These are phyloP conservation scores for Pseudogymnoascus sp. DNA, from an alignment of 2,329 filamentous ascomycete species.

Conservation along the genomic window DNA sequence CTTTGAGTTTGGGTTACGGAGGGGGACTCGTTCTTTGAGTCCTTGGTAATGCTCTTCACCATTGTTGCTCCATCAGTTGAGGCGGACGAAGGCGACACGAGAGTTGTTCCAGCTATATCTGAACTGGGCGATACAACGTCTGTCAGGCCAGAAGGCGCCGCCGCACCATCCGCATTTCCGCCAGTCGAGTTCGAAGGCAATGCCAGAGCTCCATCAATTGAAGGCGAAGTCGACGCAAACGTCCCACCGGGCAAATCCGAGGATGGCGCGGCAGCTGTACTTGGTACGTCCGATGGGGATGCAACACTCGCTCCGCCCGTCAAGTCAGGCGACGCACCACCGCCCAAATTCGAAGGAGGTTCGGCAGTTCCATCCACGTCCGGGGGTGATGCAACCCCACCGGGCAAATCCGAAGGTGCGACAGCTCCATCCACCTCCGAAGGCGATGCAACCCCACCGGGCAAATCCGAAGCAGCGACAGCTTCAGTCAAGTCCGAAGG, in stretches of 20 bases:
- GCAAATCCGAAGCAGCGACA: neutral
- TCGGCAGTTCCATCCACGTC: neutral
- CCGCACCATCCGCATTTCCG: neutral
- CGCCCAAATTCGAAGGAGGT: neutral
- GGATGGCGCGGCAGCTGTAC: neutral
- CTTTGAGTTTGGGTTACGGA: neutral
- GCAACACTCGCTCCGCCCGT: neutral
- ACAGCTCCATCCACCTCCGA: neutral
- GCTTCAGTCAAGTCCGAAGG: neutral
- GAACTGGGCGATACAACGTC: neutral
- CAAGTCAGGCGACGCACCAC: neutral
- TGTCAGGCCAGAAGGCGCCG: neutral
- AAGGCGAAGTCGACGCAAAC: neutral
- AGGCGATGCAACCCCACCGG: neutral
- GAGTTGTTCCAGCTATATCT: neutral
- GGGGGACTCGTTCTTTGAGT: neutral
- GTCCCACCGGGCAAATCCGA: neutral
- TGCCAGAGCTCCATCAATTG: neutral
- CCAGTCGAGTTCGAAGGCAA: neutral
- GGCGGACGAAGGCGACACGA: neutral
- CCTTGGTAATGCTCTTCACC: neutral
- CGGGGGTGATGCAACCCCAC: neutral
- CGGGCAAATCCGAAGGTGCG: neutral
- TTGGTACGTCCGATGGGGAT: neutral
- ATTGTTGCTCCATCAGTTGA: neutral